These are phyloP conservation scores for Lyophyllum decastes DNA, from an alignment of 768 basidiomycete genomes.

Conservation along the genomic window DNA sequence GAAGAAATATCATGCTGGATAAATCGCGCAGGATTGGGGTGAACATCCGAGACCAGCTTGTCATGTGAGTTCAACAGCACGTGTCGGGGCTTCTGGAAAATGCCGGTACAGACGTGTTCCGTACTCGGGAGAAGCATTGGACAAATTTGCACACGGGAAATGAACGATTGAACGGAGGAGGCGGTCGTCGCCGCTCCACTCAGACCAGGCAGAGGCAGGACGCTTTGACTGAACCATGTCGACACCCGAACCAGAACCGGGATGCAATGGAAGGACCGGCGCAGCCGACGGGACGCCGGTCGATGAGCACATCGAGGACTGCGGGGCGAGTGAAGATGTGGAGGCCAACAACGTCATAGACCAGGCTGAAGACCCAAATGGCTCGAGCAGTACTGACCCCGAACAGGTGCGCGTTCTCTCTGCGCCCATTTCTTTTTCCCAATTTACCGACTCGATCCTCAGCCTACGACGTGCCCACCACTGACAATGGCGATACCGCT, in stretches of 20 bases:
- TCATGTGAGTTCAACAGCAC: too few species aligned
- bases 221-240: not conserved
- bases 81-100: too few species aligned
- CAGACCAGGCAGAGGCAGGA: not conserved
- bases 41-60: too few species aligned
- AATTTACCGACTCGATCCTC: not conserved
- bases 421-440: not conserved
- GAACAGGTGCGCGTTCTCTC: not conserved
- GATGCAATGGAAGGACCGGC: not conserved
- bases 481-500: not conserved
- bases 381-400: not conserved
- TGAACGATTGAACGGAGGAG: not conserved
- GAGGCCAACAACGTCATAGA: conserved; percentile 13
- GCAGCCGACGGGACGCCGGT: not conserved
- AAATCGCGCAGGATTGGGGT: too few species aligned
- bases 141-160: not conserved
- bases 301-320: conserved; percentile 8
- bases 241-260: not conserved
- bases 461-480: not conserved
- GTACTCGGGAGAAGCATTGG: not conserved
- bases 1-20: too few species aligned
- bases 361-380: not conserved
- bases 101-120: not conserved
- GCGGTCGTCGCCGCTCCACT: not conserved
- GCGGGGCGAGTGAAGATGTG: not conserved